Base-by-base conservation (phyloP, 495 filamentous ascomycete species). In the Aspergillus olivimuriae region DNA sequence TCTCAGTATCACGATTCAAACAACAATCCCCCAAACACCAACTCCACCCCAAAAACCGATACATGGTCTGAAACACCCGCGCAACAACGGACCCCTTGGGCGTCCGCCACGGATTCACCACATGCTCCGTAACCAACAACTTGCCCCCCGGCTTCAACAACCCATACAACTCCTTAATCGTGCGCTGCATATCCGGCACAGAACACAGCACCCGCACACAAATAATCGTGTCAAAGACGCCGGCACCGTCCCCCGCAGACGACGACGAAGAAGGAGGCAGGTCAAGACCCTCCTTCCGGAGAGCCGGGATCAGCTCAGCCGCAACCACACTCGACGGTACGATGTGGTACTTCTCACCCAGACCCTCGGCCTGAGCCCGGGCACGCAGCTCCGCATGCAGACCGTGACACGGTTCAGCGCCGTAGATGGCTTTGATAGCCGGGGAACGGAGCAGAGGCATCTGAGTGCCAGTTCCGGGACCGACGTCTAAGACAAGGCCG, bases 81-180 rank as follows among this genome's bases (percentile, higher is more conserved):
- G 76, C 80, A 48, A 63, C 67, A 60, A 72, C 61, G 34, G 61
- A 55, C 41, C 62, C 54, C 67, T 82, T 74, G 14, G 61, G 57
- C 55, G 55, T 61, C 31, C 62, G 56, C 53, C 72, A 64, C 44
- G 71, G 55, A 44, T 65, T 63, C 38, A 70, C 65, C 24, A 89
- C 81, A 65, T 90, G 86, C 68, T 90, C 86, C 33, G 77, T 82
- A 10, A 86, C 69, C 33, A 86, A 75, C 75, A 85, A 72, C 32
- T 69, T 56, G 0, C 85, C 86, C 8, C 84, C 85, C 0, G 81
- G 78, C 53, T 75, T 79, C 16, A 90, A 58, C 46, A 81, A 65
- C 3, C 51, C 42, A 62, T 86, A 89, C 41, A 89, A 52, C 39
- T 77, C 74, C 11, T 49, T 54, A 12, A 75, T 73, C 34, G 82